Evolutionary conservation across 257 asterid species (phyloP).

Genomic region (Rubia yunnanensis): DNA sequence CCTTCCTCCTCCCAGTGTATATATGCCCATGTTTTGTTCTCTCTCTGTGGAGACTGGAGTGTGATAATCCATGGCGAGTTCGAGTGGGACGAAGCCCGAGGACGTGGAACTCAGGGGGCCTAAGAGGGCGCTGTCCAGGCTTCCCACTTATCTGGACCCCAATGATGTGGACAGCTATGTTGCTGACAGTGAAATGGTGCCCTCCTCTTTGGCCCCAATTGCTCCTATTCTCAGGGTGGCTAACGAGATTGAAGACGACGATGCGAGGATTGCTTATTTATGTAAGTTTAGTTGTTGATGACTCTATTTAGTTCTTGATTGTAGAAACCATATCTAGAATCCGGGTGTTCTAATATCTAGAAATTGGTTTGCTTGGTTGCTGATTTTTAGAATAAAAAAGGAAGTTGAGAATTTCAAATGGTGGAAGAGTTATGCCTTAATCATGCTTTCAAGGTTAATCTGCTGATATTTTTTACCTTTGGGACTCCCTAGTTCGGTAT

Average conservation of each 20-base stretch:
- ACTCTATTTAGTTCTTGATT: too few relatives aligned
- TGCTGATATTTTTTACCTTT: background rate
- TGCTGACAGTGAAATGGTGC: slow-evolving; percentile 88
- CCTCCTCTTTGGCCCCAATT: slow-evolving; percentile 70
- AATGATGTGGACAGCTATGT: slow-evolving; percentile 46
- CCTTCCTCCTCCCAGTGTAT: slow-evolving; percentile 14
- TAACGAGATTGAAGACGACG: slow-evolving; percentile 62
- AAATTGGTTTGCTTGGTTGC: background rate
- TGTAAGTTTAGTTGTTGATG: slow-evolving; percentile 37
- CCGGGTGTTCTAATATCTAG: background rate
- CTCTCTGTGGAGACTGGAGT: background rate
- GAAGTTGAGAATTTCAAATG: too few relatives aligned
- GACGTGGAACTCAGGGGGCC: slow-evolving; percentile 33
- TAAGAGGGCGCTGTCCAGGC: slow-evolving; percentile 45
- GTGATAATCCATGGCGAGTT: slow-evolving; percentile 58
- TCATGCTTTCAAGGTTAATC: background rate
- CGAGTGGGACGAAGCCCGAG: slow-evolving; percentile 68
- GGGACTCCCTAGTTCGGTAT: background rate
- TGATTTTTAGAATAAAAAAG: background rate
- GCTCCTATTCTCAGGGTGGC: slow-evolving; percentile 96
- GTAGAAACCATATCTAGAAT: background rate
- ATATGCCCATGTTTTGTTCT: slow-evolving; percentile 11
- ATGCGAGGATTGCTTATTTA: slow-evolving; percentile 64
- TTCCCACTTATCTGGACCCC: slow-evolving; percentile 59
- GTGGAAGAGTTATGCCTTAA: background rate